phyloP scores from a whole-genome alignment of 2,329 filamentous ascomycete genomes.

The Venturia effusa region DNA sequence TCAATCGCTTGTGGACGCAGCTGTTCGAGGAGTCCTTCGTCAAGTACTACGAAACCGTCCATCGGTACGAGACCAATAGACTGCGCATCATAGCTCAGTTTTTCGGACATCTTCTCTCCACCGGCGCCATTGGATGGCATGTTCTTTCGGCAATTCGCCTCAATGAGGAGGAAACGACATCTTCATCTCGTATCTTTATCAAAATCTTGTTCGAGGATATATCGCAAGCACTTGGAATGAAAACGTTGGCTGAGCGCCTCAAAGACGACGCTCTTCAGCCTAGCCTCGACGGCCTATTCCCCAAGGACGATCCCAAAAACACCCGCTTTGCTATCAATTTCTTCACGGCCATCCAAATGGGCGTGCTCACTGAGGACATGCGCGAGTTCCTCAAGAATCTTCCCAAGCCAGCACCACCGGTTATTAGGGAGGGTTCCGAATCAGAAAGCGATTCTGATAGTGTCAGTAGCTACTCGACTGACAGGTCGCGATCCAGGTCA shows the following conservation, averaged over 20 bases:
- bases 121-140: slow-evolving; percentile 88
- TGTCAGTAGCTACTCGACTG: slow-evolving; percentile 69
- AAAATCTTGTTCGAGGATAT: slow-evolving; percentile 96
- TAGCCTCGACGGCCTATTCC: slow-evolving; percentile 78
- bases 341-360: slow-evolving; percentile 97
- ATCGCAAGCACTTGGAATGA: slow-evolving; percentile 74
- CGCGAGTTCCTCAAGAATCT: slow-evolving; percentile 81
- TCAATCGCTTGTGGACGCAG: slow-evolving; percentile 89
- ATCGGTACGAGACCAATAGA: slow-evolving; percentile 91
- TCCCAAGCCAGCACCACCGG: slow-evolving; percentile 70
- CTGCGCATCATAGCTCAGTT: slow-evolving; percentile 91
- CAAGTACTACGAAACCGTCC: slow-evolving; percentile 95
- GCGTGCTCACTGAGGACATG: slow-evolving; percentile 88
- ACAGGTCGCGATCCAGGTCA: slow-evolving; percentile 28
- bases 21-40: slow-evolving; percentile 83
- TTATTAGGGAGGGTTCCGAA: slow-evolving; percentile 46
- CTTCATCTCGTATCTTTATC: slow-evolving; percentile 93
- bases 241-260: slow-evolving; percentile 64
- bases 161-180: slow-evolving; percentile 95
- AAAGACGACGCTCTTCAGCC: slow-evolving; percentile 68
- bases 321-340: slow-evolving; percentile 98
- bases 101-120: slow-evolving; percentile 82
- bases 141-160: slow-evolving; percentile 74
- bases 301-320: slow-evolving; percentile 76
- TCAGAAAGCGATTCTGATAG: slow-evolving; percentile 56